Conservation (phyloP, 441 rosid species). For the Adansonia madagascariensis region DNA sequence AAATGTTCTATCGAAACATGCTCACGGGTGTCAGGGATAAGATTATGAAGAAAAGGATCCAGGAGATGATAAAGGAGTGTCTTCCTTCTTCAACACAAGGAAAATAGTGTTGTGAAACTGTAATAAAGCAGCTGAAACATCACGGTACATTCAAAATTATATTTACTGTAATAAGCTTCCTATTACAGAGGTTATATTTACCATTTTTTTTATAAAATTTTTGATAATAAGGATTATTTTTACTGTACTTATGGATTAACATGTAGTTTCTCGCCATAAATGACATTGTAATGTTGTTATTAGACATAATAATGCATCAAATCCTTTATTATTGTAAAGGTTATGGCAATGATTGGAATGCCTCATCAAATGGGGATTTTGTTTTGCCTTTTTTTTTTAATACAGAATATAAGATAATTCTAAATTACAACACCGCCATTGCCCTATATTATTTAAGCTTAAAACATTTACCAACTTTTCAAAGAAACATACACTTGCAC, state of each 20-base stretch:
- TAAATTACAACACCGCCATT: too few species aligned
- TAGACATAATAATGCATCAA: not conserved
- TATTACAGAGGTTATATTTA: not conserved
- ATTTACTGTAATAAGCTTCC: not conserved
- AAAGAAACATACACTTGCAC: too few species aligned
- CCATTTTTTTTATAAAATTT: not conserved
- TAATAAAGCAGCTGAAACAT: slow-evolving; percentile 1
- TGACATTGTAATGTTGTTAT: not conserved
- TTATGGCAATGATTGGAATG: not conserved
- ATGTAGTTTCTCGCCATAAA: not conserved
- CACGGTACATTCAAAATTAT: not conserved
- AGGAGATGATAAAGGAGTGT: slow-evolving; percentile 72
- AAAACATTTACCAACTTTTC: too few species aligned
- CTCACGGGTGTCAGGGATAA: slow-evolving; percentile 75
- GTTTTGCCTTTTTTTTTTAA: too few species aligned
- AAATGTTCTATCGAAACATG: slow-evolving; percentile 75
- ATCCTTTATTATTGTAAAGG: not conserved
- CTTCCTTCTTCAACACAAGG: slow-evolving; percentile 45
- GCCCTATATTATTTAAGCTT: too few species aligned
- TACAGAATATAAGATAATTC: too few species aligned
- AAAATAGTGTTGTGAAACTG: not conserved
- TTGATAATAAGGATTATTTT: not conserved
- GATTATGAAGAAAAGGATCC: slow-evolving; percentile 75
- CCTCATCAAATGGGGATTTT: too few species aligned
- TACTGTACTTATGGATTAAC: not conserved